Evolutionary conservation across 78 protist genomes (phyloP).

Genomic region (Dictyostelium citrinum): DNA sequence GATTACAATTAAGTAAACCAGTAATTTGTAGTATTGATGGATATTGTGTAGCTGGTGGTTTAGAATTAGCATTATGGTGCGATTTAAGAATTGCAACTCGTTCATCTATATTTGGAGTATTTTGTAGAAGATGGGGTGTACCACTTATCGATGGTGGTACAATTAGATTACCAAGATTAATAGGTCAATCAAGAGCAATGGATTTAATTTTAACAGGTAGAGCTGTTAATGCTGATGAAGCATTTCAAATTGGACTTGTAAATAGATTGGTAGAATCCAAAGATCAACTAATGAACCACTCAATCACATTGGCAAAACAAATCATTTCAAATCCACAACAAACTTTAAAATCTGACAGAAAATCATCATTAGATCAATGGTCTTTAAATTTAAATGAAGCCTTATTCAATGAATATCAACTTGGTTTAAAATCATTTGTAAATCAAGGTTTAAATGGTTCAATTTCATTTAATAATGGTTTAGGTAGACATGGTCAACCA

Average conservation of each 20-base stretch:
- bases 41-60: constrained; percentile 89
- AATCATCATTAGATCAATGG: constrained; percentile 26
- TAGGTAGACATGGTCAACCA: constrained; percentile 60
- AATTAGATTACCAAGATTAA: constrained; percentile 84
- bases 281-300: neutral
- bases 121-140: constrained; percentile 88
- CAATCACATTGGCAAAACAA: constrained; percentile 24
- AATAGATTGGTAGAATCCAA: constrained; percentile 2
- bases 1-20: constrained; percentile 81
- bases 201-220: constrained; percentile 89
- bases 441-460: constrained; percentile 45
- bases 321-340: constrained; percentile 34
- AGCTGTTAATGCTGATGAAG: constrained; percentile 70
- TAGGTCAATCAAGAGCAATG: constrained; percentile 82
- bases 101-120: constrained; percentile 77
- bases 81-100: constrained; percentile 63
- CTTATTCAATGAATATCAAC: constrained; percentile 23
- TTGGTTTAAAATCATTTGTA: neutral
- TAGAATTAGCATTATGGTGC: constrained; percentile 89
- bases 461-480: neutral
- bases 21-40: constrained; percentile 80
- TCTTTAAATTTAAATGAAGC: constrained; percentile 11
- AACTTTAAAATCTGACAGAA: constrained; percentile 34
- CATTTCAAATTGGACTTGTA: constrained; percentile 53
- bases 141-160: constrained; percentile 93